phyloP scores from a whole-genome alignment of 2,329 filamentous ascomycete species.

The Trichoderma sp. region DNA sequence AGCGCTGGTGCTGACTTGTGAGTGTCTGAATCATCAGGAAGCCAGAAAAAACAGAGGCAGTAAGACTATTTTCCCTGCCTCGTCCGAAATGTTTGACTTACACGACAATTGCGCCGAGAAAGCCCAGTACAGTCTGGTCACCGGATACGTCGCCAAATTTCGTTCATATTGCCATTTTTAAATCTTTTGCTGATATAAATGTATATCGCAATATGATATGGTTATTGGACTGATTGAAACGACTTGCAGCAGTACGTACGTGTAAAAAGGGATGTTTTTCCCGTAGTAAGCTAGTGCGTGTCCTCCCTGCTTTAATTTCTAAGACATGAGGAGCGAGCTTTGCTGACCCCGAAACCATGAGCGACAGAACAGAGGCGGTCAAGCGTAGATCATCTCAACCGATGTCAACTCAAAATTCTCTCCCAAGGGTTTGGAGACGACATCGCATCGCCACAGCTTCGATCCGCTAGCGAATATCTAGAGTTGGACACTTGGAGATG shows the following conservation, averaged over 20 bases:
- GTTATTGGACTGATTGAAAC: neutral
- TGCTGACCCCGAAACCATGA: conserved; percentile 10
- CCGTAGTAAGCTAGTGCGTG: neutral
- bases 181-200: neutral
- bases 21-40: neutral
- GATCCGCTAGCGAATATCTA: neutral
- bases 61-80: conserved; percentile 14
- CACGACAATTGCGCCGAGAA: conserved; percentile 11
- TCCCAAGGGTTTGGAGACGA: neutral
- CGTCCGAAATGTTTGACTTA: conserved; percentile 14
- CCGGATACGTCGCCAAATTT: neutral
- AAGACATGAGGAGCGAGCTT: neutral
- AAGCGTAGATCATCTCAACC: conserved; percentile 1
- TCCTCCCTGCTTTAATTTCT: neutral
- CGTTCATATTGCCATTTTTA: neutral
- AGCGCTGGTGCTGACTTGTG: conserved; percentile 9
- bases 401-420: neutral
- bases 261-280: neutral
- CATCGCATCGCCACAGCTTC: neutral
- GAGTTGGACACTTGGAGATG: neutral
- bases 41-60: conserved; percentile 3
- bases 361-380: conserved; percentile 13
- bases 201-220: neutral
- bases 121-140: neutral
- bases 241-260: neutral